Conservation (phyloP, 345 rosid species). For the Anastatica hierochuntica region DNA sequence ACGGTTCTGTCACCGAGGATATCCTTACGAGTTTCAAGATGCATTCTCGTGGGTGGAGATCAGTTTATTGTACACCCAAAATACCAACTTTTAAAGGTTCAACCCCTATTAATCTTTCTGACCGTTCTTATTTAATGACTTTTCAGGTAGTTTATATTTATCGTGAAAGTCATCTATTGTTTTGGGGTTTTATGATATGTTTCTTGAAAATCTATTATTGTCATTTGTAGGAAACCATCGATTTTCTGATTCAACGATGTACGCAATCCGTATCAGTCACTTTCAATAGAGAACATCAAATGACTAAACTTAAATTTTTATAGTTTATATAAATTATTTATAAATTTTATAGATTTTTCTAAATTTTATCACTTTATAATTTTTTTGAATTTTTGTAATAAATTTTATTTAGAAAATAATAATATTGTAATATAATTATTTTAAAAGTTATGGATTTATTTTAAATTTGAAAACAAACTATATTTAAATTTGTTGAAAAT, state of each 20-base stretch:
- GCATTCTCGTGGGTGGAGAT: constrained; percentile 80
- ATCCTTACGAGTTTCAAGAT: constrained; percentile 66
- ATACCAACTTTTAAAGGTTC: constrained; percentile 57
- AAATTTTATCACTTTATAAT: too few relatives aligned
- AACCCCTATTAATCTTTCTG: constrained; percentile 56
- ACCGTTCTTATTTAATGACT: constrained; percentile 39
- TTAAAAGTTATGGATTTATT: too few relatives aligned
- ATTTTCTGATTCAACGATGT: constrained; percentile 35
- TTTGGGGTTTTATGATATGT: background rate
- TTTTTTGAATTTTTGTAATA: too few relatives aligned
- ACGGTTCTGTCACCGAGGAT: constrained; percentile 59
- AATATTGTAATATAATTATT: too few relatives aligned
- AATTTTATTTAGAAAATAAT: too few relatives aligned
- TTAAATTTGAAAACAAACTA: too few relatives aligned
- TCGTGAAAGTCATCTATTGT: background rate
- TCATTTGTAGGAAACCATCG: constrained; percentile 41
- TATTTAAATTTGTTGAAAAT: too few relatives aligned
- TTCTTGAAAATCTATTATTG: background rate
- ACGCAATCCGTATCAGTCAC: constrained; percentile 43
- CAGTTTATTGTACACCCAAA: constrained; percentile 51
- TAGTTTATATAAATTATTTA: too few relatives aligned
- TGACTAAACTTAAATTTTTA: too few relatives aligned
- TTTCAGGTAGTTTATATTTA: constrained; percentile 42
- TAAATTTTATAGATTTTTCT: too few relatives aligned
- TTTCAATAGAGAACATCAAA: constrained; percentile 28